Conservation (phyloP, 1,139 yeast genomes). For the Sugiyamaella castrensis region DNA sequence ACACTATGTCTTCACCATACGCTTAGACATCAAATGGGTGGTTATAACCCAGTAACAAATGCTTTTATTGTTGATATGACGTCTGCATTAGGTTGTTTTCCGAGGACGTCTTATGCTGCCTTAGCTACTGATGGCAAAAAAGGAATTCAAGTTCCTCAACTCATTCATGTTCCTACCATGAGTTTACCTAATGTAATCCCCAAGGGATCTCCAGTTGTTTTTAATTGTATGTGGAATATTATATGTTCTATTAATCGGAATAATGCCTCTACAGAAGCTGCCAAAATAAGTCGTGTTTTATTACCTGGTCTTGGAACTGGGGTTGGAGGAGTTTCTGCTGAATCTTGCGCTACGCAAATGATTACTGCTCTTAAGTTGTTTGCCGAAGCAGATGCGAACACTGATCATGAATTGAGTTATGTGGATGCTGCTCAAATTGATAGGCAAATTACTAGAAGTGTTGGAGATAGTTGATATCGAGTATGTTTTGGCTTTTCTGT, state of each 20-base stretch:
- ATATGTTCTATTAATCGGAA: slow-evolving; percentile 32
- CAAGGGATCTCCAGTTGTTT: slow-evolving; percentile 34
- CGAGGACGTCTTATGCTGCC: slow-evolving; percentile 5
- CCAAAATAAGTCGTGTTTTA: slow-evolving; percentile 32
- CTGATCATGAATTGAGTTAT: neutral
- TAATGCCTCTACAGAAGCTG: slow-evolving; percentile 18
- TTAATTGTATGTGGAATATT: slow-evolving; percentile 48
- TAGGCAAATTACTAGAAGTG: slow-evolving; percentile 4
- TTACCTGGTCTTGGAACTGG: slow-evolving; percentile 54
- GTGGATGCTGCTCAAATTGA: slow-evolving; percentile 9
- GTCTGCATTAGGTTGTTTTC: slow-evolving; percentile 3
- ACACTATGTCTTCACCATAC: slow-evolving; percentile 26
- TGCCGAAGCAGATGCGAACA: neutral
- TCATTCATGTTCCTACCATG: slow-evolving; percentile 51
- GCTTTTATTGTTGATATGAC: slow-evolving; percentile 33
- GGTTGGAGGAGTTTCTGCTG: slow-evolving; percentile 44
- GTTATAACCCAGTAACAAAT: slow-evolving; percentile 38
- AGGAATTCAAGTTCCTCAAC: slow-evolving; percentile 25
- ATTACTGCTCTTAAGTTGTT: slow-evolving; percentile 18
- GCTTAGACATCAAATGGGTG: slow-evolving; percentile 26
- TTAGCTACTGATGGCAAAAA: neutral
- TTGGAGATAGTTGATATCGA: neutral
- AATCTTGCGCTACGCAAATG: slow-evolving; percentile 40
- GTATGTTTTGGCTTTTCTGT: no score
- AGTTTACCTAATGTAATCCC: slow-evolving; percentile 39